These are phyloP conservation scores for Ilex paraguariensis DNA, from an alignment of 305 asterid genomes.

Conservation along the genomic window DNA sequence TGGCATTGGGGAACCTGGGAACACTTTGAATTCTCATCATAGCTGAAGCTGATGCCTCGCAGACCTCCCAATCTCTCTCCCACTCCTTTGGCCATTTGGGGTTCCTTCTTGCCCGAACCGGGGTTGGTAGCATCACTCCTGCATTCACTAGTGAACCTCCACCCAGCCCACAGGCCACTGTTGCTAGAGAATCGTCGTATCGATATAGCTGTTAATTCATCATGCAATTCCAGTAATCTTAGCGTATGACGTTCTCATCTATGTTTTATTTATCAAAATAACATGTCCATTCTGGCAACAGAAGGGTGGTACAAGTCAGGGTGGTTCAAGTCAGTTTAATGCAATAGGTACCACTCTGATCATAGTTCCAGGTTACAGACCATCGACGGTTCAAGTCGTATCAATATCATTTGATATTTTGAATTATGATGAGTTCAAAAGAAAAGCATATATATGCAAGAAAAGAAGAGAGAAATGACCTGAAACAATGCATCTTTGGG, in stretches of 20 bases:
- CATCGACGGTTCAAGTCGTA: too few relatives aligned
- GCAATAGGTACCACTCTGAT: too few relatives aligned
- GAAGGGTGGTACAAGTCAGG: too few relatives aligned
- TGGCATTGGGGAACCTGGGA: conserved; percentile 42
- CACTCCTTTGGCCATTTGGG: conserved; percentile 49
- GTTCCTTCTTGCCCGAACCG: conserved; percentile 32
- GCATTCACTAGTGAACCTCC: conserved; percentile 58
- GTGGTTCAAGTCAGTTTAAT: too few relatives aligned
- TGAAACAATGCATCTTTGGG: conserved; percentile 42
- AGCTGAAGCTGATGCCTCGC: conserved; percentile 34
- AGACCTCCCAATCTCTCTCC: conserved; percentile 52
- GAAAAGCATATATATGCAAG: too few relatives aligned
- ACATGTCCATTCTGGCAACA: too few relatives aligned
- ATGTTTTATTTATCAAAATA: too few relatives aligned
- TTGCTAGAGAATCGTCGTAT: conserved; percentile 43
- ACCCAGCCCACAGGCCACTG: conserved; percentile 47
- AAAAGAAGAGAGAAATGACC: conserved; percentile 17
- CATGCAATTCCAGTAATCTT: background rate
- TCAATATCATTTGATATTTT: too few relatives aligned
- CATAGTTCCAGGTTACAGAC: conserved; percentile 12
- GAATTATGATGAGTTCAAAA: too few relatives aligned
- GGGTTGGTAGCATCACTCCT: conserved; percentile 40
- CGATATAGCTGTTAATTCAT: conserved; percentile 19
- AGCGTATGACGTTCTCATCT: too few relatives aligned
- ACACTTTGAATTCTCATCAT: conserved; percentile 33